Evolutionary conservation across 768 basidiomycete genomes (phyloP), one percentile per base, ranked within the genome.

Genomic region (Leccinum fibrillosum): DNA sequence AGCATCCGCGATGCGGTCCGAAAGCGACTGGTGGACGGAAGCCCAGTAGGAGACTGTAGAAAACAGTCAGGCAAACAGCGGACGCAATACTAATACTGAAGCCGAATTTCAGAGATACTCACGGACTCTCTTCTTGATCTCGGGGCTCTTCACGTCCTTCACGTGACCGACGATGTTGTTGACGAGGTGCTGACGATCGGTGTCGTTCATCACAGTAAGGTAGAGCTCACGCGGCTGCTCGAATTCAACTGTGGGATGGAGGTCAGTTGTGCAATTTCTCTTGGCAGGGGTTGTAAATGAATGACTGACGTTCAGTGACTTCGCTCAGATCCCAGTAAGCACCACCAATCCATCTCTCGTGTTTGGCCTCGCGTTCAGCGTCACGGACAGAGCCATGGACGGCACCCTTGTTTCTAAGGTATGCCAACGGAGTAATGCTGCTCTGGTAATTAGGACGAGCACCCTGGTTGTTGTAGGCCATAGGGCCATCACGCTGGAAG

Each of bases 401-500:
- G 64, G 77, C 78, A 48, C 76, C 81, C 66, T 78, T 77, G 55
- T 75, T 74, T 30, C 67, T 75, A 58, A 75, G 71, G 79, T 88
- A 93, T n/a, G 74, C 71, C 57, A 97, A 81, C 8, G 91, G 88
- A 49, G 79, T 74, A 69, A 94, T 82, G 51, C 81, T 81, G 75
- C 88, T 89, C 76, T 88, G 84, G 80, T 96, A 97, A 80, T 92
- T 93, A 60, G 95, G 92, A 23, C 91, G 82, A 58, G 77, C 71
- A 61, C 92, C 94, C 75, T 96, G 94, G 69, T 86, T 92, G 69
- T 86, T 74, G 75, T 85, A 84, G 1, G 84, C 77, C 74, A 76
- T 80, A 8, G 74, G 56, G 21, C 94, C 95, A 65, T 90, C 94
- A 47, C 94, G 89, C 76, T 96, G 93, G 89, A 95, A 96, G 83